phyloP scores from a whole-genome alignment of 2,329 filamentous ascomycete genomes.

The Leptographium flavum region DNA sequence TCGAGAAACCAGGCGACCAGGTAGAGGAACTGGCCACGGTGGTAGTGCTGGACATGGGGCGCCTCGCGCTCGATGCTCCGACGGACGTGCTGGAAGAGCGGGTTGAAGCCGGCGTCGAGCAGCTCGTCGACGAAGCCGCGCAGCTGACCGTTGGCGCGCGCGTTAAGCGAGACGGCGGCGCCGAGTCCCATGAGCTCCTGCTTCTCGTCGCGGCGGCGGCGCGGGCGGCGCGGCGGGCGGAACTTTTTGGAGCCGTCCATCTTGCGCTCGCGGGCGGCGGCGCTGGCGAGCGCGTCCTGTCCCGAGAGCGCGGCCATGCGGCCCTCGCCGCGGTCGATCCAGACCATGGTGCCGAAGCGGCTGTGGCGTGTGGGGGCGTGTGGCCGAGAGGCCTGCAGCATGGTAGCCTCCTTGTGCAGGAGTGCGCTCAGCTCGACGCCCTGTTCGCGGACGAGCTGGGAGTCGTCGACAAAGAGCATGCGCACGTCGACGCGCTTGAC shows the following conservation, averaged over 20 bases:
- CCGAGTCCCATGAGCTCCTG: constrained; percentile 53
- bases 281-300: constrained; percentile 67
- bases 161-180: constrained; percentile 52
- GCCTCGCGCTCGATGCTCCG: constrained; percentile 85
- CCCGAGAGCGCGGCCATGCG: constrained; percentile 80
- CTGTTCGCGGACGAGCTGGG: constrained; percentile 53
- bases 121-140: constrained; percentile 83
- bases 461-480: constrained; percentile 73
- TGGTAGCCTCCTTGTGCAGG: constrained; percentile 71
- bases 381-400: constrained; percentile 63
- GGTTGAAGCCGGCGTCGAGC: constrained; percentile 89
- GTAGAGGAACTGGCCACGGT: constrained; percentile 81
- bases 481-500: constrained; percentile 78
- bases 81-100: constrained; percentile 69
- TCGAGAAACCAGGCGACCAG: constrained; percentile 84
- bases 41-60: constrained; percentile 62
- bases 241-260: constrained; percentile 88
- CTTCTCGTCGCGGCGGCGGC: constrained; percentile 46
- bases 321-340: constrained; percentile 77
- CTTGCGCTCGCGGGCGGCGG: constrained; percentile 61
- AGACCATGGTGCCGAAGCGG: constrained; percentile 92
- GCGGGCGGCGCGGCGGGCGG: constrained; percentile 58
- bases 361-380: constrained; percentile 79
- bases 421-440: constrained; percentile 59
- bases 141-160: constrained; percentile 61